Evolutionary conservation across 345 rosid genomes (phyloP), one percentile per base, ranked within the genome.

Genomic region (Eucalyptus curtisii): DNA sequence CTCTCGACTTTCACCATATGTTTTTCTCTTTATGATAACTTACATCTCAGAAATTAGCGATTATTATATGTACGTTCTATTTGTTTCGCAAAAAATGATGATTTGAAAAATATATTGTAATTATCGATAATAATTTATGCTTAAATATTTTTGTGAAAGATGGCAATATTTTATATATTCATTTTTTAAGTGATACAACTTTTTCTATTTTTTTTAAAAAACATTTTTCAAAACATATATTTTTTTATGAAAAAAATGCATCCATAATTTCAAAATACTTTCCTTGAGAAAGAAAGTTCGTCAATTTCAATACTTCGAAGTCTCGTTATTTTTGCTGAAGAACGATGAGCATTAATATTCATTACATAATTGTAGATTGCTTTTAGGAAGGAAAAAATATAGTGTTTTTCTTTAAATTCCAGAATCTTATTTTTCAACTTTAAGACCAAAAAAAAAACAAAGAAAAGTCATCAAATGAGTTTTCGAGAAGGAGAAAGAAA

Each of bases 41-140:
- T 9, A 17, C 3, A 1, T 68, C 3, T 6, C 1, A 2, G 5
- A 37, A 68, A 68, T 68, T 33, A 33, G 42, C 2, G 0, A 33
- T 5, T 5, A 9, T 10, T 4, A 52, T 4, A 52, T 19, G 3
- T 10, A 33, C 2, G 4, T 22, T 68, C 0, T 3, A 4, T 33
- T 0, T 33, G 7, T 33, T 17, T 68, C 0, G 25, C 2, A 0
- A 33, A 33, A 68, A 17, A 68, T 17, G 19, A 68, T 33, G 1
- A 52, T 52, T 52, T 52, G 24, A 19, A 52, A 52, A 19, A 52
- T 20, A 8, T 7, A 52, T 7, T 52, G 4, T 52, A 7, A 52
- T 20, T 52, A 52, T 20, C 2, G 2, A 52, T 8, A 52, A 52
- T 52, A 52, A 19, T 52, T 7, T 7, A 52, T 19, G 5, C 2